These are phyloP conservation scores for Emergomyces africanus DNA, from an alignment of 2,329 filamentous ascomycete genomes.

Conservation along the genomic window DNA sequence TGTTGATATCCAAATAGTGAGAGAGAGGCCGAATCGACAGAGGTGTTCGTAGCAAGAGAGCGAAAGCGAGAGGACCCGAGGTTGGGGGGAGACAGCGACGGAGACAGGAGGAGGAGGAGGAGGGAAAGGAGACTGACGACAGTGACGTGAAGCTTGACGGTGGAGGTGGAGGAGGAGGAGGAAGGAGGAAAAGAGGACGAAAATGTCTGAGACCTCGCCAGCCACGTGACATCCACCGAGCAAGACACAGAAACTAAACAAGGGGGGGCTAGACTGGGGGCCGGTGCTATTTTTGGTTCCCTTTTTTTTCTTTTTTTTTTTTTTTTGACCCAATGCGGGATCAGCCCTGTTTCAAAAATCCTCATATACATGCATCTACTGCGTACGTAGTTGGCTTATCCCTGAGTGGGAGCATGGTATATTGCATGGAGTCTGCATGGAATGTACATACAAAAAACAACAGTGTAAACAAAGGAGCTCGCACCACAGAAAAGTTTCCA, in stretches of 20 bases:
- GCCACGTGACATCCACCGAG: not conserved
- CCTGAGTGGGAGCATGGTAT: not conserved
- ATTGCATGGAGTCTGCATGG: too few species aligned
- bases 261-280: not conserved
- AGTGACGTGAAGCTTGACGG: not conserved
- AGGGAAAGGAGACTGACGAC: not conserved
- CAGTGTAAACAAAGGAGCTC: too few species aligned
- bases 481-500: not conserved
- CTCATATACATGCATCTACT: too few species aligned
- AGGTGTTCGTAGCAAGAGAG: not conserved
- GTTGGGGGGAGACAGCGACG: not conserved
- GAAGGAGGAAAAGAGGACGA: not conserved
- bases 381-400: too few species aligned
- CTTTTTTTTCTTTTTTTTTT: too few species aligned
- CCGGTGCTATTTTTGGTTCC: not conserved
- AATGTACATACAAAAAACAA: too few species aligned
- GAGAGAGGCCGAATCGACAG: not conserved
- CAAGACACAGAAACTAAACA: constrained; percentile 1
- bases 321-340: too few species aligned
- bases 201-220: not conserved
- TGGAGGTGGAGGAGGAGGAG: not conserved
- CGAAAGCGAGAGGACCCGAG: not conserved
- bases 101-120: too few species aligned
- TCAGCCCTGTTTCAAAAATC: too few species aligned
- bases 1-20: not conserved